Conservation (phyloP, 345 rosid genomes). For the Erysimum cheiranthoides region DNA sequence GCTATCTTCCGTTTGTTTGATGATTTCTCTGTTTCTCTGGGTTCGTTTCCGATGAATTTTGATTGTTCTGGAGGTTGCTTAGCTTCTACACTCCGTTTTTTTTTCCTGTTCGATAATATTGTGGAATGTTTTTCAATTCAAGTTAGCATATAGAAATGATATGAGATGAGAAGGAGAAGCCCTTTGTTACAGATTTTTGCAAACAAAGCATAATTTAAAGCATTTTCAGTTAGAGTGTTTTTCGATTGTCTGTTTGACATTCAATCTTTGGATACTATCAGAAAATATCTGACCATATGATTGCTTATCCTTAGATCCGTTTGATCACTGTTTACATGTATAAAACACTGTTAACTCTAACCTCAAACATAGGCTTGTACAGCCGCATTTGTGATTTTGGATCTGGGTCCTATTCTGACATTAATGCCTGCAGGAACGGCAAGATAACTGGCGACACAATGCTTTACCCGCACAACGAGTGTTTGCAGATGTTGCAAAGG, state of each 20-base stretch:
- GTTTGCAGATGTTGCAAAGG: conserved; percentile 73
- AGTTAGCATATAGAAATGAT: background rate
- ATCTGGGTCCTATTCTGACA: background rate
- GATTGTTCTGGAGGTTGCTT: background rate
- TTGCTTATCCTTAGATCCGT: background rate
- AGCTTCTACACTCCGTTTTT: background rate
- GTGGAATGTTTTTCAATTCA: background rate
- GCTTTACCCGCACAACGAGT: conserved; percentile 66
- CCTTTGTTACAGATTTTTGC: background rate
- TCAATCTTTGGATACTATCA: background rate
- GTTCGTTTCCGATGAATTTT: background rate
- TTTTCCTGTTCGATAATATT: background rate
- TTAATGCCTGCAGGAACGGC: conserved; percentile 66
- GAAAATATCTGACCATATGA: background rate
- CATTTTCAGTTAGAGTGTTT: background rate
- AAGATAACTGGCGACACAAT: conserved; percentile 86
- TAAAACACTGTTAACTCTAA: conserved; percentile 9
- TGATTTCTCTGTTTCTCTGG: conserved; percentile 1
- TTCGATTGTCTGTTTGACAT: background rate
- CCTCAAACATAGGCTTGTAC: background rate
- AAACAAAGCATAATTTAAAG: conserved; percentile 1
- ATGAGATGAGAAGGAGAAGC: conserved; percentile 10
- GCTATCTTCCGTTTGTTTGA: background rate
- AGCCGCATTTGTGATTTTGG: background rate
- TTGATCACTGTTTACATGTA: conserved; percentile 6